Base-by-base conservation (phyloP, 768 basidiomycete species). In the Pisolithus sp. region DNA sequence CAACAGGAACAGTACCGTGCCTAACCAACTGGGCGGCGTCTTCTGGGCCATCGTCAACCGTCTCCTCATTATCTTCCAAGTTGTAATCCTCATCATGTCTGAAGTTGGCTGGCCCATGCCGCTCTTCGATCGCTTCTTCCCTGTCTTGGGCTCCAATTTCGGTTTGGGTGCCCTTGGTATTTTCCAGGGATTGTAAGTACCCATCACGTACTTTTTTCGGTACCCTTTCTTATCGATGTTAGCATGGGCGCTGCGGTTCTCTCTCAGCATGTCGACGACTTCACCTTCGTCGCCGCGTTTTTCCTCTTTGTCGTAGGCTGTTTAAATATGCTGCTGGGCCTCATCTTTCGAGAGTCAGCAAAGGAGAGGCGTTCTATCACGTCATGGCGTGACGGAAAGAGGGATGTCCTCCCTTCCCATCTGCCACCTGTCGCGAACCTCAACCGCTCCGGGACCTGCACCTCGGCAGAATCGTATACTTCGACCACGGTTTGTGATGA, bases 11-110 rank as follows among this genome's bases (percentile, higher is more conserved):
- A 89, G 84, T 67, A 90, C 90, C 2, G 90, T 96, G 5, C 93
- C 93, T 4, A 90, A 91, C 68, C 92, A 95, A 66, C 79, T 89
- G 28, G 93, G 89, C 18, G 93, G 93, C 24, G 79, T 81, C 8
- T 95, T 96, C 71, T 96, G 92, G 89, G 88, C 89, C 5, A 83
- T 95, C 55, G 73, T 94, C 56, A 90, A 91, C 68, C 77, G 89
- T 53, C 76, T 95, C 51, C 79, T 95, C 67, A 90, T 95, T 67
- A 81, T 93, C 55, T 83, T 88, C 68, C 88, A 93, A 73, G 79
- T 85, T 54, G 66, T 93, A 60, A 74, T 91, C 30, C 82, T 95
- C 61, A 68, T 93, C 55, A 53, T 93, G 52, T 87, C 92, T 51
- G 93, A 96, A 69, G 55, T 93, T 53, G 83, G 87, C 56, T 88